Percentiles rank a stretch among this genome's conserved stretches.
Evolutionary conservation across 2,329 filamentous ascomycete species (phyloP).

Genomic region (Corynespora cassiicola): DNA sequence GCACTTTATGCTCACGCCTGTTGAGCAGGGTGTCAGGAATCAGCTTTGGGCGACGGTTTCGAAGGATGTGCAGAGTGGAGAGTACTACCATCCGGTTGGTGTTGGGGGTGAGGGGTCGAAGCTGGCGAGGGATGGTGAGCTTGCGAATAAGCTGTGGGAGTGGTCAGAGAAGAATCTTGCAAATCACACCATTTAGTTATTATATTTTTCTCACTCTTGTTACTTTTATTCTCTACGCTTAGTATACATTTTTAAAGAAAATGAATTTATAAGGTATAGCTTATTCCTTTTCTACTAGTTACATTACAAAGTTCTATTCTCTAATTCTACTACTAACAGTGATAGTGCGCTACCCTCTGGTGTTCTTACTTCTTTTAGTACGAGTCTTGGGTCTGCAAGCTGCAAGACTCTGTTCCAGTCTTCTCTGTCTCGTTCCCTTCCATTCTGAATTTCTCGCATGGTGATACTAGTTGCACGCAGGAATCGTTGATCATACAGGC

Average conservation of each 20-base stretch:
- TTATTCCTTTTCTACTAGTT: no score
- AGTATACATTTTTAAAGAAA: no score
- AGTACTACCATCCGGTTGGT: constrained; percentile 12
- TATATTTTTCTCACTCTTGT: no score
- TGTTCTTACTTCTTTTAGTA: constrained; percentile 28
- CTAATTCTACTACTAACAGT: no score
- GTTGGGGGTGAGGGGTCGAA: constrained; percentile 1
- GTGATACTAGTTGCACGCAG: constrained; percentile 48
- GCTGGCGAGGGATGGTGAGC: constrained; percentile 6
- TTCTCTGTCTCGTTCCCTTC: constrained; percentile 51
- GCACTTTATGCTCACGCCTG: constrained; percentile 1
- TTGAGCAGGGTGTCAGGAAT: constrained; percentile 14
- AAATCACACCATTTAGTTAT: not conserved
- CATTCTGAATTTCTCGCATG: constrained; percentile 56
- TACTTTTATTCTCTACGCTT: no score
- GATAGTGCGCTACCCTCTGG: no score
- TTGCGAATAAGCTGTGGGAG: constrained; percentile 13
- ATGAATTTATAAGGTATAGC: no score
- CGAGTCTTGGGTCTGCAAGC: constrained; percentile 50
- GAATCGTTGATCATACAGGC: no score
- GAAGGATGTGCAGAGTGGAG: constrained; percentile 9
- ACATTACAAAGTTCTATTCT: no score
- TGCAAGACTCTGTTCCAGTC: constrained; percentile 52
- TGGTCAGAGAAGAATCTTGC: constrained; percentile 15
- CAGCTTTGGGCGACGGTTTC: constrained; percentile 17